phyloP scores from a whole-genome alignment of 306 rosid genomes.

The Acmispon strigosus region DNA sequence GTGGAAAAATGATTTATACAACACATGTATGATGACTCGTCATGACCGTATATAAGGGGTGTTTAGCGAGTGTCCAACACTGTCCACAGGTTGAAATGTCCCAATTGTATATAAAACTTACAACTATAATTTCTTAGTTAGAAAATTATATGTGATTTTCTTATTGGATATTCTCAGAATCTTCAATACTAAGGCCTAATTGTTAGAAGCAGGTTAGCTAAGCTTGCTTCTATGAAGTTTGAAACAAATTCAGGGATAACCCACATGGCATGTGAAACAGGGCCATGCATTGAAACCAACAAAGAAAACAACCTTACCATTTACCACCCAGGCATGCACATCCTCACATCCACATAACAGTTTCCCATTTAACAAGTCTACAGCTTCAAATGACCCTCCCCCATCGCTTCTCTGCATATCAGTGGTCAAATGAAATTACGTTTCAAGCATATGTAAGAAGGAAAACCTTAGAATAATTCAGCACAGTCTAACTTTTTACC shows the following conservation, averaged over 20 bases:
- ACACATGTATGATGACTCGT: too few species aligned
- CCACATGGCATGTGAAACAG: not conserved
- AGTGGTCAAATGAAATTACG: not conserved
- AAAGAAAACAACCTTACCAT: slow-evolving; percentile 8
- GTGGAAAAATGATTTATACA: too few species aligned
- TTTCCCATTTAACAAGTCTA: slow-evolving; percentile 34
- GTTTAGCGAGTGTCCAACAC: too few species aligned
- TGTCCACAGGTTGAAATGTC: too few species aligned
- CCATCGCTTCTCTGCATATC: slow-evolving; percentile 34
- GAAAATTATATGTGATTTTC: too few species aligned
- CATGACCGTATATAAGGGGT: too few species aligned
- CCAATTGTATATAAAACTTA: too few species aligned
- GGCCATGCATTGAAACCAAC: not conserved
- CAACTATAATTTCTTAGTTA: too few species aligned
- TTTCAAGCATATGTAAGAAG: not conserved
- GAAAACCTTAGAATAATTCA: not conserved
- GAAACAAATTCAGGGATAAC: not conserved
- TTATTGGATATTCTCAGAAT: too few species aligned
- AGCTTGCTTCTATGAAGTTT: not conserved
- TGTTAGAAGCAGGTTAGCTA: too few species aligned
- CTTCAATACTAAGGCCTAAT: too few species aligned
- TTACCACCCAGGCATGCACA: slow-evolving; percentile 26
- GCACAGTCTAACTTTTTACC: not conserved
- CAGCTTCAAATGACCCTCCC: slow-evolving; percentile 43
- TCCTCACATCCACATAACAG: slow-evolving; percentile 30